phyloP scores from a whole-genome alignment of 495 filamentous ascomycete species.

The Aspergillus steynii region DNA sequence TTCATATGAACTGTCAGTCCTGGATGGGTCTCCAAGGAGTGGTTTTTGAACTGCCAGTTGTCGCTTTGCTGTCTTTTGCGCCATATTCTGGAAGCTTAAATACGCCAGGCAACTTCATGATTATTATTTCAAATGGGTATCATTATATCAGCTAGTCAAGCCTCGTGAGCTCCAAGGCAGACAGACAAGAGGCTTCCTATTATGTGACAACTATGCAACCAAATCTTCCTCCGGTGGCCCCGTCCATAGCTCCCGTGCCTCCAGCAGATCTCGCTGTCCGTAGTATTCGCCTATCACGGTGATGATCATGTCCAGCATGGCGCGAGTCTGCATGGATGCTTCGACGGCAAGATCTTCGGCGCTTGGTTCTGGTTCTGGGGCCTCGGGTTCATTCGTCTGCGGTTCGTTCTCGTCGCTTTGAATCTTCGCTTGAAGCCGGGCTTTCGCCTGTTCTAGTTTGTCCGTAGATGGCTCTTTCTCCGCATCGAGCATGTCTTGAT shows the following conservation, averaged over 20 bases:
- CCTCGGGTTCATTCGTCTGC: neutral
- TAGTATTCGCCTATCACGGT: constrained; percentile 87
- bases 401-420: constrained; percentile 21
- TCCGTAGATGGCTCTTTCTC: constrained; percentile 22
- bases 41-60: no score
- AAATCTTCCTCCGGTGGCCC: neutral
- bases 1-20: no score
- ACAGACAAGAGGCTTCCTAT: neutral
- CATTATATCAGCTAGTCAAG: neutral
- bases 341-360: constrained; percentile 15
- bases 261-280: constrained; percentile 84
- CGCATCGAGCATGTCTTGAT: constrained; percentile 26
- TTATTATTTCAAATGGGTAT: neutral
- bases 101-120: neutral
- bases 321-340: constrained; percentile 33
- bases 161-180: neutral
- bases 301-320: constrained; percentile 86
- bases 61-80: no score
- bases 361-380: constrained; percentile 1
- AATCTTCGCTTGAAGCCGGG: constrained; percentile 54
- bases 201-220: neutral
- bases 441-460: constrained; percentile 59
- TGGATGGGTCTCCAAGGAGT: no score
- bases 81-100: neutral
- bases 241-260: constrained; percentile 59